A percentile compares a stretch with the other conserved stretches of the same genome.
phyloP scores from a whole-genome alignment of 768 basidiomycete species.

The Cyathus striatus region DNA sequence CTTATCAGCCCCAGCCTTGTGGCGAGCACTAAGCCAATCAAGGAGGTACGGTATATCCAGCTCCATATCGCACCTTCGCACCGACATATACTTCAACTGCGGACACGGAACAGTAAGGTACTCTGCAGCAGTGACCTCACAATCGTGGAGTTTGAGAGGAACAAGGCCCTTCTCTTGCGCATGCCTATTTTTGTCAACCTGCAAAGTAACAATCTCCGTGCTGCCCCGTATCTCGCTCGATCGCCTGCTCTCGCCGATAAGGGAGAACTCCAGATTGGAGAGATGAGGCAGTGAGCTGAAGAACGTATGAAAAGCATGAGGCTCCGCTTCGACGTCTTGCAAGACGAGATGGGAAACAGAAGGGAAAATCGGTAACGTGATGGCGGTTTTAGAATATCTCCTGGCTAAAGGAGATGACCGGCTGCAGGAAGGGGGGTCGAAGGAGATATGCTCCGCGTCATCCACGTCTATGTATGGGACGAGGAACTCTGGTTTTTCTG shows the following conservation, averaged over 20 bases:
- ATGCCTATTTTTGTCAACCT: too few relatives aligned
- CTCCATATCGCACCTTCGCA: constrained; percentile 20
- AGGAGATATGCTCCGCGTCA: constrained; percentile 4
- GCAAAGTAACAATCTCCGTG: too few relatives aligned
- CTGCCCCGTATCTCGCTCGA: too few relatives aligned
- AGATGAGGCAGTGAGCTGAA: too few relatives aligned
- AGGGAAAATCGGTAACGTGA: constrained; percentile 22
- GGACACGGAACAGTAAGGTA: too few relatives aligned
- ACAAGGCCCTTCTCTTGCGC: too few relatives aligned
- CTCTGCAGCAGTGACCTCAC: too few relatives aligned
- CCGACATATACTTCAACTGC: constrained; percentile 21
- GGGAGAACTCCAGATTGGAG: too few relatives aligned
- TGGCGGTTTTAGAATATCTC: background rate
- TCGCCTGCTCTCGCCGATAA: too few relatives aligned
- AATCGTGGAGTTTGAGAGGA: too few relatives aligned
- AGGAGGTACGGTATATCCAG: constrained; percentile 17
- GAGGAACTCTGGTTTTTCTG: constrained; percentile 9
- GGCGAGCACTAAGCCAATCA: constrained; percentile 17
- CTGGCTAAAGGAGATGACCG: background rate
- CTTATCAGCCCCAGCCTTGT: constrained; percentile 13
- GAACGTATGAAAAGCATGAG: constrained; percentile 22
- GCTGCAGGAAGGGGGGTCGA: background rate
- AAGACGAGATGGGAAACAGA: constrained; percentile 32
- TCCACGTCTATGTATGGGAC: constrained; percentile 8
- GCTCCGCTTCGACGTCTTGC: constrained; percentile 28